Percentiles rank a stretch among this genome's conserved stretches.
Evolutionary conservation across 2,329 filamentous ascomycete genomes (phyloP).

Genomic region (Aureobasidium uvarum): DNA sequence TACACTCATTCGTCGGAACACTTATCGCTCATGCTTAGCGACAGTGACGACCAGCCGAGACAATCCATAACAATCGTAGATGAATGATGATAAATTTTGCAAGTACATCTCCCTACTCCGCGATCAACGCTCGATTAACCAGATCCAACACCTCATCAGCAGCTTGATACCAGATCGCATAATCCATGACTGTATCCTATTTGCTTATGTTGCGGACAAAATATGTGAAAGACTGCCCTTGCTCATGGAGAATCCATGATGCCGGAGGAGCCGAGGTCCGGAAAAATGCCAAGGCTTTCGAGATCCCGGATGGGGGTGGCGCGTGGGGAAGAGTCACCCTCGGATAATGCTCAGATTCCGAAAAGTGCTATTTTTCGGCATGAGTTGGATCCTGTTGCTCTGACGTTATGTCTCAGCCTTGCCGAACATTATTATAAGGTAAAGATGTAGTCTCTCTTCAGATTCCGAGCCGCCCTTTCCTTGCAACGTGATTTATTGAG

Average conservation of each 20-base stretch:
- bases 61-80: background rate
- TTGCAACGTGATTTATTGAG: background rate
- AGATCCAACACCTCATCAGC: background rate
- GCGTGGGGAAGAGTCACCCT: background rate
- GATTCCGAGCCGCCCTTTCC: background rate
- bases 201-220: background rate
- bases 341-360: background rate
- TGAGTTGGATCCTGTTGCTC: background rate
- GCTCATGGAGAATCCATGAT: background rate
- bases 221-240: background rate
- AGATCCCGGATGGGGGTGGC: slow-evolving; percentile 3
- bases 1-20: too few relatives aligned
- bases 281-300: background rate
- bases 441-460: background rate
- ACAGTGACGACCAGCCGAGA: background rate
- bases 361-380: background rate
- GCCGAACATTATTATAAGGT: background rate
- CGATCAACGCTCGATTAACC: background rate
- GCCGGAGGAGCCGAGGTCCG: slow-evolving; percentile 7
- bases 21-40: too few relatives aligned
- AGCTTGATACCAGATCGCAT: background rate
- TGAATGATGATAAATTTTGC: background rate
- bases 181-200: background rate
- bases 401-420: slow-evolving; percentile 15
- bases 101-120: background rate